phyloP scores from a whole-genome alignment of 352 stramenopile genomes.

The Pythium folliculosum region DNA sequence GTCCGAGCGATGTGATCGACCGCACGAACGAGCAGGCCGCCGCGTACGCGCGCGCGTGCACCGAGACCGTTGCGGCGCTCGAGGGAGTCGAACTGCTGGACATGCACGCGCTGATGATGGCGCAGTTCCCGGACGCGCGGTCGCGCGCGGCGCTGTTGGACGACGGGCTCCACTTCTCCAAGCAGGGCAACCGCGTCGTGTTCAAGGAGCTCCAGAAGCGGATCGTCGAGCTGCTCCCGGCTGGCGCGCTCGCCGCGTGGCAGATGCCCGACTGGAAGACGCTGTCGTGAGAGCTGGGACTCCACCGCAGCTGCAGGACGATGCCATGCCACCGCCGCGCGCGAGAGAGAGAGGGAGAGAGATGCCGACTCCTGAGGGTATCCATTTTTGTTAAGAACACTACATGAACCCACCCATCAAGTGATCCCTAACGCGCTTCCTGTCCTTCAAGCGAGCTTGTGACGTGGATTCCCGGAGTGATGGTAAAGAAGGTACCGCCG shows the following conservation, averaged over 20 bases:
- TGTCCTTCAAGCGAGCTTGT: no score
- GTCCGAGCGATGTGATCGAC: constrained; percentile 7
- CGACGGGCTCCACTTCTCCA: constrained; percentile 30
- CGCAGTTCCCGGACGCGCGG: constrained; percentile 3
- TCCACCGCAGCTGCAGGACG: no score
- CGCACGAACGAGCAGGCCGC: constrained; percentile 23
- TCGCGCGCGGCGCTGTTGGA: constrained; percentile 14
- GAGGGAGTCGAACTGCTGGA: constrained; percentile 23
- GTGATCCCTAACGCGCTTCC: no score
- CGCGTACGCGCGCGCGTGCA: constrained; percentile 13
- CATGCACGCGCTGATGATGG: constrained; percentile 22
- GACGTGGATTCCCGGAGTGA: not conserved
- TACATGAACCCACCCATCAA: no score
- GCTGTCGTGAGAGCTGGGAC: not conserved
- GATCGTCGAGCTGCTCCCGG: constrained; percentile 8
- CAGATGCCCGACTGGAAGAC: constrained; percentile 27
- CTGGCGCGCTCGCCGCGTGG: not conserved
- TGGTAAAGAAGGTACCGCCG: not conserved
- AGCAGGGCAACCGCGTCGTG: constrained; percentile 24
- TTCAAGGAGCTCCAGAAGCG: constrained; percentile 15
- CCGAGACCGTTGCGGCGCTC: not conserved
- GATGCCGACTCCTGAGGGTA: no score
- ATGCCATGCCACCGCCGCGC: no score
- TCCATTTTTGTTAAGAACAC: no score
- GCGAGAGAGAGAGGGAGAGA: no score